Conservation (phyloP, 768 basidiomycete genomes). For the Amanita muscaria region DNA sequence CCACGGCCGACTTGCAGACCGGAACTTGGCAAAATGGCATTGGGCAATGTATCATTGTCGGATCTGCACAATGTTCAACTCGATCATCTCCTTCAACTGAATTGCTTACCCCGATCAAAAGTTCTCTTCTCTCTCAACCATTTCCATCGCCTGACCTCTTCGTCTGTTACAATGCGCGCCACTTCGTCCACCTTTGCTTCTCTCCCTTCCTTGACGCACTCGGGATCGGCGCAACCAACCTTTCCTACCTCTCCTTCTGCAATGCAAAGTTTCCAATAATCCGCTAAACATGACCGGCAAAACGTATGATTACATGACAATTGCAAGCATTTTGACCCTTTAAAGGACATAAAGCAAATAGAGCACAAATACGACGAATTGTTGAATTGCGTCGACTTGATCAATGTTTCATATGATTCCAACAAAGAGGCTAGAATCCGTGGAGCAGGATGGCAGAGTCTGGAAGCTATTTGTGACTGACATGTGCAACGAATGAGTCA, state of each 20-base stretch:
- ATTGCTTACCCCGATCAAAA: conserved; percentile 55
- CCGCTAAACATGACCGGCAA: conserved; percentile 69
- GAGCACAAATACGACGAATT: conserved; percentile 60
- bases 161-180: conserved; percentile 55
- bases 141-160: conserved; percentile 62
- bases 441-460: conserved; percentile 52
- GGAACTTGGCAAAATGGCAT: conserved; percentile 74
- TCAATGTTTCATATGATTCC: conserved; percentile 36
- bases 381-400: conserved; percentile 47
- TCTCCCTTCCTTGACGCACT: conserved; percentile 58
- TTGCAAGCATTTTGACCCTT: conserved; percentile 67
- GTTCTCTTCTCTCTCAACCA: conserved; percentile 67
- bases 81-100: neutral
- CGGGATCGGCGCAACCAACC: conserved; percentile 76
- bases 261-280: conserved; percentile 80
- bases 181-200: conserved; percentile 68
- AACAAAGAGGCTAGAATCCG: conserved; percentile 41
- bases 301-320: conserved; percentile 73
- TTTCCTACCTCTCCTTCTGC: conserved; percentile 65
- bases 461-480: conserved; percentile 17
- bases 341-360: conserved; percentile 66
- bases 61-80: conserved; percentile 37
- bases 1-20: conserved; percentile 46
- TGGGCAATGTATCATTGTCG: conserved; percentile 74
- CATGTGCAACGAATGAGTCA: neutral